Evolutionary conservation across 169 alveolate genomes (phyloP), one percentile per base, ranked within the genome.

Genomic region (Cryptosporidium meleagridis): DNA sequence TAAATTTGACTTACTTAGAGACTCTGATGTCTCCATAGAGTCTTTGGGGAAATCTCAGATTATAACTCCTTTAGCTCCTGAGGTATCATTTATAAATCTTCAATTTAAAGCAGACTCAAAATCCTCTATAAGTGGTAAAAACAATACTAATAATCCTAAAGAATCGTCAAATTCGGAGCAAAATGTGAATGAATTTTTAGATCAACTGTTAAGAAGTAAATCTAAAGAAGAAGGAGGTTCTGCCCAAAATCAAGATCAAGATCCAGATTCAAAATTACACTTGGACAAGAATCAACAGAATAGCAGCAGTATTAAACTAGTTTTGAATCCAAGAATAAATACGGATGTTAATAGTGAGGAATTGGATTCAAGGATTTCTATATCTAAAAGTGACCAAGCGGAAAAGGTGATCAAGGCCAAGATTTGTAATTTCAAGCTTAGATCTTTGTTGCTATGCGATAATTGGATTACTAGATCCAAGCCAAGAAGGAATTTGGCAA

Each of bases 401-500:
- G 21, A 5, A 69, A 14, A 10, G 8, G 3, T 29, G 7, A 1
- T 3, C 3, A 39, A 41, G 48, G 48, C 18, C 2, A 16, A 7
- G 80, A 26, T 8, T 69, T 51, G 51, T 7, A 33, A 8, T 21
- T 26, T 55, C 35, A 55, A 21, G 14, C 67, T 55, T n/a, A 55
- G 67, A 55, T 55, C 67, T 7, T 41, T 73, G 3, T 26, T 55
- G 9, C 55, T 73, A 33, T 39, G 52, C 58, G 71, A 73, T 39
- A n/a, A 3, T 33, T 37, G 70, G 35, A 73, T 58, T 9, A 33
- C 51, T 29, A 65, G 26, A 33, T 73, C 86, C 48, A 73, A 26
- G 23, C 21, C 86, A 29, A 73, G 86, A 52, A 73, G 86, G 23
- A 73, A 73, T 37, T 26, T 55, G 12, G 35, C 67, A 9, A 55